Base-by-base conservation (phyloP, 83 land plant species). In the Picea mariana region DNA sequence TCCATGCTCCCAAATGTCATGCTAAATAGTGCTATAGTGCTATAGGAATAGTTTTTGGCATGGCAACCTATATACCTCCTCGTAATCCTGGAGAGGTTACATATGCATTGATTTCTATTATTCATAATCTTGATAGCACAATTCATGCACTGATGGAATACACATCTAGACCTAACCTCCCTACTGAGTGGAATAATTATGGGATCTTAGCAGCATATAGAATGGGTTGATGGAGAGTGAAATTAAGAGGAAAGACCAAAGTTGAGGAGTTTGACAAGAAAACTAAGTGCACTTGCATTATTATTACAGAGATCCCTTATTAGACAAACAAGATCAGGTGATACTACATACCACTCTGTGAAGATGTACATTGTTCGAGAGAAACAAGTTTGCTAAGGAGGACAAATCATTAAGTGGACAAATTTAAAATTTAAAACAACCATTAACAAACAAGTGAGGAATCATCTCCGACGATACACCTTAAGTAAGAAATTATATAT, bases 1-100 rank as follows among this genome's bases (percentile, higher is more conserved):
- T 92, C 99, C 58, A 91, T 98, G 67, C 83, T 97, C 34, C 99
- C 99, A 55, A 90, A 89, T 66, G 83, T 97, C 47, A 87, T 97
- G 89, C 75, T 97, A 75, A 97, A 97, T 88, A 97, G 99, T 72
- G 87, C 97, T 64, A 90, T 3, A 34, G 4, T 31, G 1, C 99
- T 82, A 31, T 31, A 31, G 99, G 99, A 84, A 97, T 95, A 88
- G 98, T 98, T 81, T 98, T 97, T 81, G 98, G 98, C 49, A 97
- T 97, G 99, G 99, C 98, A 63, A 97, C 99, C 27, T 95, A 95
- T 78, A 91, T 97, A 62, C 98, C 99, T 34, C 99, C 99, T 9
- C 98, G 94, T 81, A 97, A 97, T 84, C 94, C 95, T 88, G 95
- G 95, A 23, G 99, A 97, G 87, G 87, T 97, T 67, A 94, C 93